Evolutionary conservation across 2,329 filamentous ascomycete genomes (phyloP).

Genomic region (Lachnellula arida): DNA sequence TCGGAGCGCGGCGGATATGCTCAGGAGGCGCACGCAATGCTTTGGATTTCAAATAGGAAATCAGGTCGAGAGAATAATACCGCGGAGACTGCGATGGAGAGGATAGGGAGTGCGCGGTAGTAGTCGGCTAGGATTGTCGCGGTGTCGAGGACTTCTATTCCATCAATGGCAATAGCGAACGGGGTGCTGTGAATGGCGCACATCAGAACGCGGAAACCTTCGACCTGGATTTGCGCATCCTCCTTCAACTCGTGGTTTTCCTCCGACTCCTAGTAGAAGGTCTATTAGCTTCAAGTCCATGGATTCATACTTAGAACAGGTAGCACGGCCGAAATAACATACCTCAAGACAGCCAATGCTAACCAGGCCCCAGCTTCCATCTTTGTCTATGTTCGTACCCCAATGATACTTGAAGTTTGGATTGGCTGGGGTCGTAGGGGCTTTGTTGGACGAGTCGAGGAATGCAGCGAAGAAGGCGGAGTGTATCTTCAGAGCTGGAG

Average conservation of each 20-base stretch:
- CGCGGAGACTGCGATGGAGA: background rate
- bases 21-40: background rate
- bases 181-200: background rate
- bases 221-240: background rate
- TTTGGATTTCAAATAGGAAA: background rate
- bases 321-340: background rate
- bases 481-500: background rate
- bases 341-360: background rate
- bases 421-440: too few relatives aligned
- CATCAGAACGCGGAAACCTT: background rate
- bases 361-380: background rate
- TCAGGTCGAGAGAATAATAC: background rate
- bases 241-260: background rate
- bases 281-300: background rate
- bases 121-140: background rate
- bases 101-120: conserved; percentile 1
- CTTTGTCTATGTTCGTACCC: background rate
- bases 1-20: background rate
- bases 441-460: background rate
- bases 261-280: background rate
- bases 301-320: background rate
- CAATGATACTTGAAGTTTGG: background rate
- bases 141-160: background rate
- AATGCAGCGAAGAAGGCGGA: background rate
- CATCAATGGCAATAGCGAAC: background rate